Evolutionary conservation across 2,329 filamentous ascomycete genomes (phyloP).

Genomic region (Alternaria gansuensis): DNA sequence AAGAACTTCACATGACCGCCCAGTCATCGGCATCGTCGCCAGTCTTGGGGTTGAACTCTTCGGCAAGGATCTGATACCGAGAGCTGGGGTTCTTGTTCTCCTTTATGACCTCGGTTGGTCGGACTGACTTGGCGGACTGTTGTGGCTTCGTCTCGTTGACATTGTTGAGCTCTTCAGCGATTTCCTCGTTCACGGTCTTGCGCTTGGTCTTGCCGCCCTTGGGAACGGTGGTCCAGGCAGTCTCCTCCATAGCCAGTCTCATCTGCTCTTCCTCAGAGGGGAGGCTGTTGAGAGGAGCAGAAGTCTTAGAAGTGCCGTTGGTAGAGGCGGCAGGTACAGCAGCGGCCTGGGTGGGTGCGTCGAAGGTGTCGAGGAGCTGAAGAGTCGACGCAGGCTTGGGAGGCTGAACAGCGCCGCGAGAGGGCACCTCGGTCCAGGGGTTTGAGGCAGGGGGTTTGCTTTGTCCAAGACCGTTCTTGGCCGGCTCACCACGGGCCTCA

Average conservation of each 20-base stretch:
- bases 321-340: conserved; percentile 48
- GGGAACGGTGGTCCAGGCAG: conserved; percentile 69
- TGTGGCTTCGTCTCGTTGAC: conserved; percentile 28
- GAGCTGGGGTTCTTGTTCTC: conserved; percentile 45
- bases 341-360: conserved; percentile 54
- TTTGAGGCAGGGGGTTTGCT: conserved; percentile 60
- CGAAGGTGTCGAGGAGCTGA: conserved; percentile 62
- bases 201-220: conserved; percentile 64
- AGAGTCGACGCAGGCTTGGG: conserved; percentile 33
- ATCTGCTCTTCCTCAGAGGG: conserved; percentile 70
- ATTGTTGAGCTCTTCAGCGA: conserved; percentile 53
- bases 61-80: conserved; percentile 43
- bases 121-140: conserved; percentile 36
- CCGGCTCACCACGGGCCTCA: conserved; percentile 80
- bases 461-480: conserved; percentile 75
- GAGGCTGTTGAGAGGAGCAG: conserved; percentile 57
- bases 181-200: conserved; percentile 56
- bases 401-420: conserved; percentile 36
- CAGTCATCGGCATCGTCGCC: conserved; percentile 55
- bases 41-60: conserved; percentile 34
- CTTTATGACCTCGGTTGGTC: conserved; percentile 34
- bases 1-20: conserved; percentile 47
- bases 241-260: conserved; percentile 59
- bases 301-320: conserved; percentile 55
- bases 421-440: conserved; percentile 61